Percentiles rank a stretch among this genome's conserved stretches.
Conservation (phyloP, 768 basidiomycete genomes). For the Termitomyces sp. region DNA sequence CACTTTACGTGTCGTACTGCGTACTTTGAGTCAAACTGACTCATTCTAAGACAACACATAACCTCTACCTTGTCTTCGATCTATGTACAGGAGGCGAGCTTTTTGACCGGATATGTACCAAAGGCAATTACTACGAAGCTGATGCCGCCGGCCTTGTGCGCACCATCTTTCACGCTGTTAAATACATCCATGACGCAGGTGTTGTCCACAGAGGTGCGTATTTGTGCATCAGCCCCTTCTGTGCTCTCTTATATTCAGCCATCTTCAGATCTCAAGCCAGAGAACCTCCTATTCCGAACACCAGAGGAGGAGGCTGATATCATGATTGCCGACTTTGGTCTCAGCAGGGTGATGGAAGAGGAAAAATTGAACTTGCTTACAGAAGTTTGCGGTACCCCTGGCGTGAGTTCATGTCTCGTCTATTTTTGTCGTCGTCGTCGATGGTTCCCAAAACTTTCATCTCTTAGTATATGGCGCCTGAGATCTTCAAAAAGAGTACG, state of each 20-base stretch:
- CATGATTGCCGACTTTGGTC: constrained; percentile 96
- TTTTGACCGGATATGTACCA: constrained; percentile 98
- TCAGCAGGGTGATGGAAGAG: constrained; percentile 87
- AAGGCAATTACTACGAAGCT: constrained; percentile 93
- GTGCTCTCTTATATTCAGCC: not conserved
- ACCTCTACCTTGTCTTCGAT: constrained; percentile 93
- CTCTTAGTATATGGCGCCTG: constrained; percentile 85
- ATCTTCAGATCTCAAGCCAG: constrained; percentile 82
- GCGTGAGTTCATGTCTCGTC: constrained; percentile 36
- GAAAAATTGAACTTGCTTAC: constrained; percentile 84
- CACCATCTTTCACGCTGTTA: constrained; percentile 81
- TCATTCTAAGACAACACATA: constrained; percentile 69
- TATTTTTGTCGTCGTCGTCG: not conserved
- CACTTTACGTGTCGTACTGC: not conserved
- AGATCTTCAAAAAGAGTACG: constrained; percentile 89
- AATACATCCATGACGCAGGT: constrained; percentile 86
- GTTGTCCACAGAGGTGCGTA: constrained; percentile 84
- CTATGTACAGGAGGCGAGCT: constrained; percentile 96
- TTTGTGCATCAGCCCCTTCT: not conserved
- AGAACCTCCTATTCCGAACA: constrained; percentile 94
- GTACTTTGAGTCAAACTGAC: not conserved
- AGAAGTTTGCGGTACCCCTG: constrained; percentile 94
- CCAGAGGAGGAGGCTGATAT: constrained; percentile 88
- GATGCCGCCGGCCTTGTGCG: constrained; percentile 88
- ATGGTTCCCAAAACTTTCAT: not conserved